phyloP scores from a whole-genome alignment of 805 yeast genomes.

The Candida vaughaniae region DNA sequence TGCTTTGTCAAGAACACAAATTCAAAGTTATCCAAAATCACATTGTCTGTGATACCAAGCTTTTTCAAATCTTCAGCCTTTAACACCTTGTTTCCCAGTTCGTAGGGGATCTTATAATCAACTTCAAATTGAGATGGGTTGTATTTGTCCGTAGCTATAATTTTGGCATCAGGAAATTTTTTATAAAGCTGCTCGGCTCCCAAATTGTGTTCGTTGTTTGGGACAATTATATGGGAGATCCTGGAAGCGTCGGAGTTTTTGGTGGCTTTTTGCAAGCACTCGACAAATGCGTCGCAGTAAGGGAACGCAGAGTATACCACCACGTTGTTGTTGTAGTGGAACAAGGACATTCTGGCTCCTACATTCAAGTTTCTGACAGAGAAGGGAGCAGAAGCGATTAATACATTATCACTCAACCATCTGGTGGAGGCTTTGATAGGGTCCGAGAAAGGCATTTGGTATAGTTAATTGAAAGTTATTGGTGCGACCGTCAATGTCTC shows the following conservation, averaged over 20 bases:
- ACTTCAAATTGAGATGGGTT: conserved; percentile 28
- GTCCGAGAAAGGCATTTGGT: conserved; percentile 18
- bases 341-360: conserved; percentile 44
- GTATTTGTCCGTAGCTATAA: conserved; percentile 52
- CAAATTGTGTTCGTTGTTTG: conserved; percentile 65
- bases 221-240: conserved; percentile 54
- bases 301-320: conserved; percentile 61
- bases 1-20: conserved; percentile 58
- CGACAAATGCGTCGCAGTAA: conserved; percentile 43
- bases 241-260: conserved; percentile 32
- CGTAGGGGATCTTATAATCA: conserved; percentile 39
- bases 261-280: conserved; percentile 32
- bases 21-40: conserved; percentile 44
- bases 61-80: conserved; percentile 20
- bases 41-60: conserved; percentile 36
- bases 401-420: conserved; percentile 30
- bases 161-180: conserved; percentile 47
- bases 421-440: conserved; percentile 31
- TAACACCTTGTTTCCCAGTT: conserved; percentile 34
- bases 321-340: conserved; percentile 28
- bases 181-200: conserved; percentile 54
- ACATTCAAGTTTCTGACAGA: conserved; percentile 27
- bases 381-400: conserved; percentile 34
- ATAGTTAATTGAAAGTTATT: no score
- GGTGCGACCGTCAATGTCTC: no score